Evolutionary conservation across 2,329 filamentous ascomycete genomes (phyloP).

Genomic region (Phialocephala sp.): DNA sequence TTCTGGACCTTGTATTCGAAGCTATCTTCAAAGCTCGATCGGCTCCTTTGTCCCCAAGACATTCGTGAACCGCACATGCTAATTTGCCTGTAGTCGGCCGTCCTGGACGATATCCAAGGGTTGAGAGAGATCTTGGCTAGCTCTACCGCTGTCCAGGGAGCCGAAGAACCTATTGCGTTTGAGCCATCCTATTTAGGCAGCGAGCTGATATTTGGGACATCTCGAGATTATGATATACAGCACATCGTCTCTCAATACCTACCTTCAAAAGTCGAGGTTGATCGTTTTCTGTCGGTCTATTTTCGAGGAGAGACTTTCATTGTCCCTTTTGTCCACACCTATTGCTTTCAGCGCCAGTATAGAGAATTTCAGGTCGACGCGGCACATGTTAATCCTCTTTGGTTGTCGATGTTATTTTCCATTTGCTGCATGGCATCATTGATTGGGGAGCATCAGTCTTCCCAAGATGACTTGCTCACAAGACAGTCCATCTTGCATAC

Average conservation of each 20-base stretch:
- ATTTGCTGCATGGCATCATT: constrained; percentile 29
- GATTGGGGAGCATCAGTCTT: constrained; percentile 11
- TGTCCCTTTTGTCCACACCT: constrained; percentile 33
- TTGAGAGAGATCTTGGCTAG: constrained; percentile 21
- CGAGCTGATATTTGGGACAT: constrained; percentile 30
- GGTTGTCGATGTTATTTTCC: constrained; percentile 38
- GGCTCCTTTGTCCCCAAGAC: no score
- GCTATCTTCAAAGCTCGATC: no score
- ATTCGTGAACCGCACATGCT: no score
- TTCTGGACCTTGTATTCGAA: no score
- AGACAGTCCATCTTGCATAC: constrained; percentile 17
- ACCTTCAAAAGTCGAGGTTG: constrained; percentile 31
- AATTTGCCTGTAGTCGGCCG: constrained; percentile 18
- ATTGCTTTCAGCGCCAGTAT: constrained; percentile 36
- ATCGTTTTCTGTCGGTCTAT: constrained; percentile 31
- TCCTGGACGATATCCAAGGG: constrained; percentile 37
- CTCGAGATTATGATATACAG: constrained; percentile 22
- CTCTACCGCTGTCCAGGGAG: background rate
- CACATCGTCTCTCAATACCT: constrained; percentile 29
- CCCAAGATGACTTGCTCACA: background rate
- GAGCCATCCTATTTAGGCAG: background rate
- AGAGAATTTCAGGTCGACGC: constrained; percentile 31
- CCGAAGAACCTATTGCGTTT: background rate
- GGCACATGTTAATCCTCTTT: constrained; percentile 27
- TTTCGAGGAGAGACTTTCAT: constrained; percentile 30